Base-by-base conservation (phyloP, 441 rosid species). In the Erodium moschatum region DNA sequence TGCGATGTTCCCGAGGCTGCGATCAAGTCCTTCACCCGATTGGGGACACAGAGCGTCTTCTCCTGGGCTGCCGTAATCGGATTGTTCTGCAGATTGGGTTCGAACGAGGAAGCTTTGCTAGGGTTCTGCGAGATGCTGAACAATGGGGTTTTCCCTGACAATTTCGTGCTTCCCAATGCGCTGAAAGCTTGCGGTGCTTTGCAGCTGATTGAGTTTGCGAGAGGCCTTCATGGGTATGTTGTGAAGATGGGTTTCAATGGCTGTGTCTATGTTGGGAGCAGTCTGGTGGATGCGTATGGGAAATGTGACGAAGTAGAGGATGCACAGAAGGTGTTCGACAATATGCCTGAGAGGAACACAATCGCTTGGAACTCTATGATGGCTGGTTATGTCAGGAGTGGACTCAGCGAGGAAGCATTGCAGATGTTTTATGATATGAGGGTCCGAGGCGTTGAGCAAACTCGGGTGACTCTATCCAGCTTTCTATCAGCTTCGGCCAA, bases 1-100 rank as follows among this genome's bases (percentile, higher is more conserved):
- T 88, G 95, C 60, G 84, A 79, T 69, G 79, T 74, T 73, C 70
- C 75, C 2, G 89, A 85, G 29, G 73, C 68, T 61, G 84, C 95
- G 11, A 74, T 73, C 68, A 12, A 3, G 35, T 76, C 84, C 67
- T 88, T 89, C 73, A 31, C 70, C 18, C 81, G 80, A 66, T 63
- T 85, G 73, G 75, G 78, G 75, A 69, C 78, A 38, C 76, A 76
- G 29, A 92, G 86, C 71, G 88, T 83, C 67, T 92, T 87, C 67
- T 87, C 96, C 9, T 92, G 97, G 95, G 92, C 96, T 64, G 92
- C 97, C 35, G 72, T 88, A n/a, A 79, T 87, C 64, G 95, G 96
- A 62, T 75, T 92, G 77, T 70, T 77, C 20, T 85, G 89, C 66
- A 85, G 92, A 75, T 48, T 74, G 76, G 90, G 96, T 12, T 62